phyloP scores from a whole-genome alignment of 768 basidiomycete species.

The Boletus tomentosulus region DNA sequence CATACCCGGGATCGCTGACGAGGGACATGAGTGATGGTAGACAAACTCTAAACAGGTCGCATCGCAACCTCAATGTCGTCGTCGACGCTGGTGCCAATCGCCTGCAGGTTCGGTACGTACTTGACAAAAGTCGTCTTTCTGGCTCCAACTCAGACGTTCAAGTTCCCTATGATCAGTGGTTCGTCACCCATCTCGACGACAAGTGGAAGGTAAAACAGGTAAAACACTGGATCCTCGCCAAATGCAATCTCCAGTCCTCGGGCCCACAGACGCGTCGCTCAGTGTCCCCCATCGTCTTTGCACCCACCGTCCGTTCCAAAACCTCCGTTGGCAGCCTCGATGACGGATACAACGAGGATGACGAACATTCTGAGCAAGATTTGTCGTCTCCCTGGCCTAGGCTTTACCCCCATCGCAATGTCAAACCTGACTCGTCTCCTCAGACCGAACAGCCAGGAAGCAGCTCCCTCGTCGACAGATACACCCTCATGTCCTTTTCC shows the following conservation, averaged over 20 bases:
- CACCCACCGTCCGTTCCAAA: conserved; percentile 24
- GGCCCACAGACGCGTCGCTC: conserved; percentile 35
- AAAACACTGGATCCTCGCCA: conserved; percentile 60
- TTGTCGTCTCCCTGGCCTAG: conserved; percentile 1
- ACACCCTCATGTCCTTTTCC: conserved; percentile 59
- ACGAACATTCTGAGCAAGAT: conserved; percentile 30
- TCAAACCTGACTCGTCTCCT: conserved; percentile 9
- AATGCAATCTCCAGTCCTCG: conserved; percentile 42
- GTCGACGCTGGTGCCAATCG: conserved; percentile 37
- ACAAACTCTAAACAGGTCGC: background rate
- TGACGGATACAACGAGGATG: conserved; percentile 30
- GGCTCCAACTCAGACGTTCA: background rate
- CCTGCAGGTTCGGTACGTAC: conserved; percentile 54
- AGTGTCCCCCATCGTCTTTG: conserved; percentile 69
- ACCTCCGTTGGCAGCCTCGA: conserved; percentile 24
- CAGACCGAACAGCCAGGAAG: conserved; percentile 6
- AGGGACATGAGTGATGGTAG: conserved; percentile 44
- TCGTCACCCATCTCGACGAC: conserved; percentile 63
- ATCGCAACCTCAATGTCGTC: background rate
- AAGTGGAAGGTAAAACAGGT: conserved; percentile 58
- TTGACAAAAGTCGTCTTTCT: conserved; percentile 2
- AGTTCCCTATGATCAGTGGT: conserved; percentile 77
- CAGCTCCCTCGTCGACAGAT: conserved; percentile 32
- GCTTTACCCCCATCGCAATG: conserved; percentile 8
- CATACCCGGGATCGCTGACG: conserved; percentile 61